Base-by-base conservation (phyloP, 1,284 basidiomycete species). In the Ceratobasidium sp. region DNA sequence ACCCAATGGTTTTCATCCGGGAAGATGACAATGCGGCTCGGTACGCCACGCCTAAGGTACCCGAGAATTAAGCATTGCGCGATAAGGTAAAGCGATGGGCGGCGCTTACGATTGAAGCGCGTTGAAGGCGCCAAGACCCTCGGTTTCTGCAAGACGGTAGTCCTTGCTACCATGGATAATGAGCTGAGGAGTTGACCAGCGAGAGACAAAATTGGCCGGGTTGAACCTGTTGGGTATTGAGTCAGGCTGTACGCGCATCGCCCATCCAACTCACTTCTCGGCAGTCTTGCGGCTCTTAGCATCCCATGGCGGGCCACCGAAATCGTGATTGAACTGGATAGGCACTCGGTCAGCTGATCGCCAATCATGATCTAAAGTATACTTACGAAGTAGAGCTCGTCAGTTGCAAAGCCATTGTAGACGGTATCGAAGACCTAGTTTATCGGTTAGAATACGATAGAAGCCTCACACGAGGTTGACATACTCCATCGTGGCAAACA, bases 1-100 rank as follows among this genome's bases (percentile, higher is more conserved):
- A 93, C 92, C 93, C 93, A 96, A 80, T 97, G 95, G 78, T 97
- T 97, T 83, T 97, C 96, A 77, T 94, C 90, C 0, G 92, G 92
- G 86, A 97, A 97, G 76, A 96, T 89, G 10, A 97, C 86, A 60
- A 97, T 85, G 61, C 96, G 87, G 75, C 88, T 92, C 4, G 92
- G 92, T 34, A 97, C 82, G 14, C 87, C 88, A 62, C 85, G 86
- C 76, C 93, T 93, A 73, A 61, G 75, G 21, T 76, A 58, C 18
- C 32, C 39, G 34, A 67, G 16, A 14, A 14, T 16, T 43, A 16
- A 53, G 84, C 90, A 75, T 77, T 92, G 91, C 92, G 88, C 78
- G 91, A 89, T 73, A 91, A 79, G 32, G 91, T 89, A 77, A 93
- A 72, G 79, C 61, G 41, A 69, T 59, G 18, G 36, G n/a, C n/a